A percentile compares a stretch with the other conserved stretches of the same genome.
These are phyloP conservation scores for Xylaria longipes DNA, from an alignment of 495 filamentous ascomycete genomes.

Conservation along the genomic window DNA sequence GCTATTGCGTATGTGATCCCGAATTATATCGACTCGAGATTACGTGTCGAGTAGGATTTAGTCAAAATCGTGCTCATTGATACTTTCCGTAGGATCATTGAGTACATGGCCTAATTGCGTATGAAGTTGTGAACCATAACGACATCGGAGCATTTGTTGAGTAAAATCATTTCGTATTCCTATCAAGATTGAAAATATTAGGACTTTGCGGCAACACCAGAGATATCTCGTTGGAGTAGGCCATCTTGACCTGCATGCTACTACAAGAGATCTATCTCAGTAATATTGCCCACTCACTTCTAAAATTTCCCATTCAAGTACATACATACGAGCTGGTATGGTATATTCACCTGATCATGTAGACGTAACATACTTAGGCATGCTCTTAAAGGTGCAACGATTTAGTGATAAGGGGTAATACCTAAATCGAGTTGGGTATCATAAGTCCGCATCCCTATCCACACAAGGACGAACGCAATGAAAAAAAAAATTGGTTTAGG, in stretches of 20 bases:
- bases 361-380: background rate
- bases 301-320: background rate
- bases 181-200: background rate
- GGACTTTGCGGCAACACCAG: background rate
- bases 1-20: background rate
- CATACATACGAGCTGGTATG: background rate
- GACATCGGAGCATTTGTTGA: background rate
- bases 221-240: conserved; percentile 27
- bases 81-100: background rate
- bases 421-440: background rate
- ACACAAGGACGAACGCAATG: background rate
- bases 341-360: background rate
- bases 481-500: background rate
- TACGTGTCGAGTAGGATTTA: background rate
- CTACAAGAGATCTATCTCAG: background rate
- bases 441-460: background rate
- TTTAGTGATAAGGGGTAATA: background rate
- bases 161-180: background rate
- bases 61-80: background rate
- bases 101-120: background rate
- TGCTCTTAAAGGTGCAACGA: background rate
- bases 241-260: conserved; percentile 36
- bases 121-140: background rate
- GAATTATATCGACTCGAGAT: background rate
- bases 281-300: too few relatives aligned